Evolutionary conservation across 2,329 filamentous ascomycete species (phyloP).

Genomic region (Magnaporthales sp.): DNA sequence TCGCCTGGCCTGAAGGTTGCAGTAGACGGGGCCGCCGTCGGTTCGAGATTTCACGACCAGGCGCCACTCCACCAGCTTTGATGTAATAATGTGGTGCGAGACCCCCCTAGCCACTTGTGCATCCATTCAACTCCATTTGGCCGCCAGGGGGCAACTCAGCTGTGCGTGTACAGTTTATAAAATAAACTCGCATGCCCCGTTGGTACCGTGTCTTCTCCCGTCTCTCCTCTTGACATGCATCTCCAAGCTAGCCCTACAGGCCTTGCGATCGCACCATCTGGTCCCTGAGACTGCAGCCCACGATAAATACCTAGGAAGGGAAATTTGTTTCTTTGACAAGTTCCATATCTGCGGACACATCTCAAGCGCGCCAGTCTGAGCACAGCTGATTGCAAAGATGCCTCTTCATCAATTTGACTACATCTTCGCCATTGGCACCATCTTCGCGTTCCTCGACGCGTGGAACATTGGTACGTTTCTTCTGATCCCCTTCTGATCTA

Average conservation of each 20-base stretch:
- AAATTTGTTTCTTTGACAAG: neutral
- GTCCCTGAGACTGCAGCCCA: neutral
- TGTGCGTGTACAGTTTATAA: neutral
- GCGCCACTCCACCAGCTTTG: neutral
- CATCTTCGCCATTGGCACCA: conserved; percentile 53
- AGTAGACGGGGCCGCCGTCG: neutral
- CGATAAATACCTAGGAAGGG: too few species aligned
- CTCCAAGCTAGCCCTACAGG: neutral
- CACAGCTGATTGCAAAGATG: conserved; percentile 8
- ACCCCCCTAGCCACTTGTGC: neutral
- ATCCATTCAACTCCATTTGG: neutral
- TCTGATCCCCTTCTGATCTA: neutral
- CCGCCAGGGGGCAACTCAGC: neutral
- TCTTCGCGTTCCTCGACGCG: conserved; percentile 58
- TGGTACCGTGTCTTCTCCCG: neutral
- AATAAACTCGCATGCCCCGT: neutral
- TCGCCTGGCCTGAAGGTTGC: neutral
- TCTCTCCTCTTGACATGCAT: neutral
- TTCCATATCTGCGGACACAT: neutral
- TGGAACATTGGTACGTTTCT: conserved; percentile 49
- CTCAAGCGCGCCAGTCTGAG: neutral
- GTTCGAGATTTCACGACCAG: neutral
- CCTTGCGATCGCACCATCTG: neutral
- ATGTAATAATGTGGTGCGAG: neutral
- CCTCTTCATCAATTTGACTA: conserved; percentile 48